Conservation (phyloP, 169 alveolate genomes). For the Plasmodium falciparum region DNA sequence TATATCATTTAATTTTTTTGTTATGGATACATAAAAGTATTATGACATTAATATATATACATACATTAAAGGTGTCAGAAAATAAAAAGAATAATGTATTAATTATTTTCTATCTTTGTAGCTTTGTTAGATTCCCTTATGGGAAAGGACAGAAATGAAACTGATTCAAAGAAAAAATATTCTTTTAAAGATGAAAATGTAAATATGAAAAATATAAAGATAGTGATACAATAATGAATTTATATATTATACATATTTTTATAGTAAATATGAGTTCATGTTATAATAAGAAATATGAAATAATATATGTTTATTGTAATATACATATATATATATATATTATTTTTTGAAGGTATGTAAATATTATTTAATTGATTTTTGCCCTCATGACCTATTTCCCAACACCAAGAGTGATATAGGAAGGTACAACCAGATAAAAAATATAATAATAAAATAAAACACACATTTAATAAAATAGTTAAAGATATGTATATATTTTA, state of each 20-base stretch:
- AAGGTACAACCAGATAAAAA: constrained; percentile 75
- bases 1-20: not conserved
- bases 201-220: not conserved
- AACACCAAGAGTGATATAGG: constrained; percentile 93
- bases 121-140: constrained; percentile 87
- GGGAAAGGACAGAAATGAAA: constrained; percentile 86
- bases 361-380: constrained; percentile 90
- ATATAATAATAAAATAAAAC: no score
- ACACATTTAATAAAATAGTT: no score
- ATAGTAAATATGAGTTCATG: no score
- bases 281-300: no score
- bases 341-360: constrained; percentile 86
- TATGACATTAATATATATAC: no score
- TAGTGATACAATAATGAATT: no score
- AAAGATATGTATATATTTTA: constrained; percentile 4
- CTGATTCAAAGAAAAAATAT: constrained; percentile 72
- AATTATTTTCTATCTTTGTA: not conserved
- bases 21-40: no score
- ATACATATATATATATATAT: not conserved
- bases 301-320: not conserved
- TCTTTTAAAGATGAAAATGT: constrained; percentile 81
- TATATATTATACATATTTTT: no score
- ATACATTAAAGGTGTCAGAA: no score
- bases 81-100: no score
- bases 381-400: constrained; percentile 94